Percentiles rank a stretch among this genome's conserved stretches.
Conservation (phyloP, 2,329 filamentous ascomycete species). For the Fusarium falciforme region DNA sequence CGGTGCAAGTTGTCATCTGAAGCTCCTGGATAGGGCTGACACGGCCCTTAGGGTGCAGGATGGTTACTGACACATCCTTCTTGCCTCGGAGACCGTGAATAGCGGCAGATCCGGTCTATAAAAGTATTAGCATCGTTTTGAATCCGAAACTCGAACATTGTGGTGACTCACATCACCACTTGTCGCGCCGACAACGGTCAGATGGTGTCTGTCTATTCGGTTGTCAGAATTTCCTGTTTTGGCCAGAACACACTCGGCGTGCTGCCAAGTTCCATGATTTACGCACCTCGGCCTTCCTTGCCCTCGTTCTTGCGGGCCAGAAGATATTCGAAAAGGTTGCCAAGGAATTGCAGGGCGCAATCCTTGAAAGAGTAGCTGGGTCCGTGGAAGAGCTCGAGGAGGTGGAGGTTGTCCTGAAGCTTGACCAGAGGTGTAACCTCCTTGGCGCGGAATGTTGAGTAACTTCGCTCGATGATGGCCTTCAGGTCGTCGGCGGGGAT, state of each 20-base stretch:
- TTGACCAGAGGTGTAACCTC: slow-evolving; percentile 75
- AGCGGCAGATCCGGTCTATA: slow-evolving; percentile 84
- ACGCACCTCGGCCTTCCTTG: slow-evolving; percentile 61
- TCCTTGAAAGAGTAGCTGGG: slow-evolving; percentile 98
- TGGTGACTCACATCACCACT: slow-evolving; percentile 69
- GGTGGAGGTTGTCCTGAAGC: slow-evolving; percentile 76
- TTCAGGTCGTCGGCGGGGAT: slow-evolving; percentile 72
- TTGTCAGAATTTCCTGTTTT: slow-evolving; percentile 29
- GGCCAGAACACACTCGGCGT: not conserved
- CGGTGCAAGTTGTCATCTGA: slow-evolving; percentile 95
- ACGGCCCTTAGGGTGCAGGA: slow-evolving; percentile 90
- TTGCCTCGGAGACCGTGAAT: slow-evolving; percentile 96
- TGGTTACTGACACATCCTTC: slow-evolving; percentile 97
- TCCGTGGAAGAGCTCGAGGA: slow-evolving; percentile 92
- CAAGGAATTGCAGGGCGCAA: slow-evolving; percentile 85
- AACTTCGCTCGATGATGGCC: slow-evolving; percentile 82
- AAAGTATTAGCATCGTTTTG: slow-evolving; percentile 2
- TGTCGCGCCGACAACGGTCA: slow-evolving; percentile 89
- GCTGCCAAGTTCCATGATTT: not conserved
- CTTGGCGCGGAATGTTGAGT: slow-evolving; percentile 84
- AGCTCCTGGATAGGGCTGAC: slow-evolving; percentile 93
- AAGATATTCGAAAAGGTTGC: slow-evolving; percentile 96
- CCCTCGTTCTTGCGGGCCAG: slow-evolving; percentile 76
- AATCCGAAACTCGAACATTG: not conserved
- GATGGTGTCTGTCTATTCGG: slow-evolving; percentile 74